A percentile compares a stretch with the other conserved stretches of the same genome.
Conservation (phyloP, 2,329 filamentous ascomycete genomes). For the Colletotrichum higginsianum region DNA sequence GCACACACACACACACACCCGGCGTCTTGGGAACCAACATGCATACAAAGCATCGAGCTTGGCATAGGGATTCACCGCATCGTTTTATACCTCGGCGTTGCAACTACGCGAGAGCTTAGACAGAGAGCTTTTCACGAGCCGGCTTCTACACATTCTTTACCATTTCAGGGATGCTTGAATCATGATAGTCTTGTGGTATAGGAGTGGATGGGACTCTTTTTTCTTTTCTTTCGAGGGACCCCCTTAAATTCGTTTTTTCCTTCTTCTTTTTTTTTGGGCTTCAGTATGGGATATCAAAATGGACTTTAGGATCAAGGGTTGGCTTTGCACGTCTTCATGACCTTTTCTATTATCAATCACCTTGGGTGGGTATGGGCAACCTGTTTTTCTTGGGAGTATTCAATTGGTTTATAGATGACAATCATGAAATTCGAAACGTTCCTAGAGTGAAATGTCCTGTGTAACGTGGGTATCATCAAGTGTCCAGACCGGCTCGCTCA, state of each 20-base stretch:
- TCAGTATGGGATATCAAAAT: conserved; percentile 38
- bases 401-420: conserved; percentile 38
- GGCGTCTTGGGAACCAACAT: conserved; percentile 39
- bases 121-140: conserved; percentile 40
- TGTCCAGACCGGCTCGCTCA: not conserved
- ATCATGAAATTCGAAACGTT: conserved; percentile 28
- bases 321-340: conserved; percentile 39
- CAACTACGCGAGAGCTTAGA: conserved; percentile 41
- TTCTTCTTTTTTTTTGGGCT: conserved; percentile 15
- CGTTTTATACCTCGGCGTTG: conserved; percentile 41
- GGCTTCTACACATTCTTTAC: conserved; percentile 40
- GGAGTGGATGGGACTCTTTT: conserved; percentile 9
- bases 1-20: conserved; percentile 3
- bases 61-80: conserved; percentile 37
- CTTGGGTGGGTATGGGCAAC: conserved; percentile 25
- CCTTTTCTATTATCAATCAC: conserved; percentile 22
- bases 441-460: not conserved
- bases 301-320: conserved; percentile 26
- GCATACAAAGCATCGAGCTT: conserved; percentile 39
- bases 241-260: no score
- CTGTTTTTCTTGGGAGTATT: conserved; percentile 5
- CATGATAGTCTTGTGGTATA: conserved; percentile 23
- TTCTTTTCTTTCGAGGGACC: not conserved
- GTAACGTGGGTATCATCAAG: conserved; percentile 31
- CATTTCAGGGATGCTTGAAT: conserved; percentile 26